phyloP scores from a whole-genome alignment of 306 rosid species.

The Cicer yamashitae region DNA sequence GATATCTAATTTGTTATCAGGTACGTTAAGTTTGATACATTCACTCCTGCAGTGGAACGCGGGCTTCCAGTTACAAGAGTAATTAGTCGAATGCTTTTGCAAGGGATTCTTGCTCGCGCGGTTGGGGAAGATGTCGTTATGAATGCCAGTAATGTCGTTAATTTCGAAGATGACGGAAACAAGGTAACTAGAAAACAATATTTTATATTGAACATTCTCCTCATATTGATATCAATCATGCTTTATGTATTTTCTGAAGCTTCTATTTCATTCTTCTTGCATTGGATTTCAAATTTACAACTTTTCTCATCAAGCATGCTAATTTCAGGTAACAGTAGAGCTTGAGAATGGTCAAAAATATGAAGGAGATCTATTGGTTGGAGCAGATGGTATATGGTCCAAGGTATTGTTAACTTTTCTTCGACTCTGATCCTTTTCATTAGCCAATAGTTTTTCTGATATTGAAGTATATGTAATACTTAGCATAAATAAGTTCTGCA shows the following conservation, averaged over 20 bases:
- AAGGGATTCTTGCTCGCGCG: constrained; percentile 86
- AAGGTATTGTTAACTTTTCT: constrained; percentile 60
- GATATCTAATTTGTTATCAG: constrained; percentile 64
- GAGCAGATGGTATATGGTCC: constrained; percentile 98
- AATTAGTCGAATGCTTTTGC: constrained; percentile 85
- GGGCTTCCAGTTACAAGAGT: constrained; percentile 98
- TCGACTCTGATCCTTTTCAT: constrained; percentile 18
- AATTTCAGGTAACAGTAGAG: constrained; percentile 75
- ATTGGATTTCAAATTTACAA: constrained; percentile 16
- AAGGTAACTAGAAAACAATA: constrained; percentile 61
- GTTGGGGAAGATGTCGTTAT: constrained; percentile 78
- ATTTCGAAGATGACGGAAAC: constrained; percentile 73
- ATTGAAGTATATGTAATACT: not conserved
- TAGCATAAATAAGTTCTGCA: constrained; percentile 9
- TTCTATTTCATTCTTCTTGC: constrained; percentile 37
- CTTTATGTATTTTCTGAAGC: constrained; percentile 25
- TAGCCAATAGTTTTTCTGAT: constrained; percentile 11
- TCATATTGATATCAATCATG: not conserved
- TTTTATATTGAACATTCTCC: constrained; percentile 40
- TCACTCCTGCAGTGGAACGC: constrained; percentile 96
- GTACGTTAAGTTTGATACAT: constrained; percentile 98
- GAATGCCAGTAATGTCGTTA: constrained; percentile 83
- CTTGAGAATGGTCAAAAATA: constrained; percentile 83
- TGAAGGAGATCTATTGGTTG: constrained; percentile 93
- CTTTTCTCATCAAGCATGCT: constrained; percentile 35